Conservation (phyloP, 2,329 filamentous ascomycete genomes). For the Ceratocystis smalleyi region DNA sequence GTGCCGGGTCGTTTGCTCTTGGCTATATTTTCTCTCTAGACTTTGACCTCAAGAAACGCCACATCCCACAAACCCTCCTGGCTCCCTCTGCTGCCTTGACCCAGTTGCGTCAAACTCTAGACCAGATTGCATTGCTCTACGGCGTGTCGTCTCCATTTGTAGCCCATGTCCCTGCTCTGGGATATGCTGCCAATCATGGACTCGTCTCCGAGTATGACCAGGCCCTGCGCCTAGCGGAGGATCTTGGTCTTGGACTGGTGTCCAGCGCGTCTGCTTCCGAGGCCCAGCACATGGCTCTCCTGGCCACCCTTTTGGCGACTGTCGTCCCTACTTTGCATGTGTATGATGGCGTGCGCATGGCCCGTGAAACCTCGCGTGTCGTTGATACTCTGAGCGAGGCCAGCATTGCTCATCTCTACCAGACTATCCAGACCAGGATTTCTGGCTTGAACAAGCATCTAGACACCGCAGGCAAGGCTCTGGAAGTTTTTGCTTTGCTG, state of each 20-base stretch:
- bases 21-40: constrained; percentile 97
- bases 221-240: constrained; percentile 67
- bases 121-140: constrained; percentile 85
- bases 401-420: constrained; percentile 54
- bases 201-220: constrained; percentile 78
- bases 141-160: constrained; percentile 84
- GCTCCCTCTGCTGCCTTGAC: constrained; percentile 71
- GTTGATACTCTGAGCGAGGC: constrained; percentile 65
- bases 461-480: constrained; percentile 55
- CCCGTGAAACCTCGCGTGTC: constrained; percentile 65
- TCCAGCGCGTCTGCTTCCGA: constrained; percentile 78
- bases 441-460: constrained; percentile 52
- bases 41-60: constrained; percentile 79
- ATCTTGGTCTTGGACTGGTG: constrained; percentile 75
- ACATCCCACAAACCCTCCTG: constrained; percentile 80
- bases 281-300: constrained; percentile 86
- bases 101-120: constrained; percentile 66
- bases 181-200: constrained; percentile 55
- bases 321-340: constrained; percentile 72
- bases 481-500: constrained; percentile 55
- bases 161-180: constrained; percentile 78
- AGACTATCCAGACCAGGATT: constrained; percentile 46
- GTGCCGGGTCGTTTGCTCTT: constrained; percentile 78
- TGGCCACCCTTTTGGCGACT: constrained; percentile 65
- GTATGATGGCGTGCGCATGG: constrained; percentile 73